Evolutionary conservation across 2,329 filamentous ascomycete species (phyloP), one percentile per base, ranked within the genome.

Genomic region (Coniochaeta pulveracea): DNA sequence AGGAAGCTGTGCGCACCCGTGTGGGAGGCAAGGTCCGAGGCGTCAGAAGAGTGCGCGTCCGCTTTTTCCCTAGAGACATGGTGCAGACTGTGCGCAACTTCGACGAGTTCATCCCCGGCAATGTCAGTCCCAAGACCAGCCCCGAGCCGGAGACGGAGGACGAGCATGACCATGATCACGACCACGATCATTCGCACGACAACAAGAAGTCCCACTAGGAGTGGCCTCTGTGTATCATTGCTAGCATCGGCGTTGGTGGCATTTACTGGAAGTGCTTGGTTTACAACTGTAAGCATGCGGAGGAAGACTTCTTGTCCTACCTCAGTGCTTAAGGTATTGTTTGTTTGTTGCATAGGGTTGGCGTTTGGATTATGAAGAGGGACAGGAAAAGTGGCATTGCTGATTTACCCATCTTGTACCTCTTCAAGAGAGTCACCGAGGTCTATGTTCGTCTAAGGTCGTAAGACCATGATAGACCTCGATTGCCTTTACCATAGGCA

Each of bases 1-100:
- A 98, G 55, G 72, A 80, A 22, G 61, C 66, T 3, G 69, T 96
- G 22, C 74, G 91, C 39, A 69, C 76, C 27, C 69, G 69, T 36
- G 70, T 95, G 17, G 85, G 84, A 18, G 63, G 67, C 40, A 83
- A 80, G 44, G 83, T 95, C 10, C 75, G 84, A 39, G 89, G 91
- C 1, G 85, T 91, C 24, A 79, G 85, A 54, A 75, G 82, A 41
- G 72, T 98, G 21, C 80, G 82, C 40, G 71, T 96, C 33, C 77
- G 86, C 26, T 96, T 96, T 51, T 73, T 91, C 19, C 72, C 80
- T 23, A 73, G 74, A 44, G 77, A 82, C 12, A 64, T 68, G 18
- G 65, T 68, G 18, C 55, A 61, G 10, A 56, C 63, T 19, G 61
- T 62, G 25, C 66, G 71, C 36, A 61, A 58, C 47, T 77, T 82